phyloP scores from a whole-genome alignment of 805 yeast species.

The Pichia scutulata region DNA sequence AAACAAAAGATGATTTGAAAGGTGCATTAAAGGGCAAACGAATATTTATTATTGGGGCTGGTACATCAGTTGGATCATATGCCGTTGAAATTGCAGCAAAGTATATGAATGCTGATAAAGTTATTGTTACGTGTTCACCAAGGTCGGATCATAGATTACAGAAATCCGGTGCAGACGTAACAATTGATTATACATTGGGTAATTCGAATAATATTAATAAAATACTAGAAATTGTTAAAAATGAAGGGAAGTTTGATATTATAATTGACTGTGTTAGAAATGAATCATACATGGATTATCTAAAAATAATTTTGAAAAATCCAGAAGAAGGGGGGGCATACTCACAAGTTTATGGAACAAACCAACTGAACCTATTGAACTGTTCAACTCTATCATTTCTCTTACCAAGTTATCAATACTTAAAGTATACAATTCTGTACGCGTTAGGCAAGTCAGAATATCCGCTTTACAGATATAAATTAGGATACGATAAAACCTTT shows the following conservation, averaged over 20 bases:
- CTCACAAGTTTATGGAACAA: constrained; percentile 51
- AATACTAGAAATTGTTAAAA: constrained; percentile 23
- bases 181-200: constrained; percentile 47
- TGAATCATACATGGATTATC: constrained; percentile 27
- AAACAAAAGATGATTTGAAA: background rate
- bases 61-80: constrained; percentile 57
- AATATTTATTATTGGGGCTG: constrained; percentile 64
- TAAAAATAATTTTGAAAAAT: constrained; percentile 38
- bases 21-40: constrained; percentile 26
- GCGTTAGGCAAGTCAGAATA: background rate
- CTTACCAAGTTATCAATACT: background rate
- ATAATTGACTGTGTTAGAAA: constrained; percentile 65
- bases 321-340: constrained; percentile 41
- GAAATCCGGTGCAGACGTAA: constrained; percentile 46
- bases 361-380: constrained; percentile 28
- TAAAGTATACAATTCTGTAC: background rate
- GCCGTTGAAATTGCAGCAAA: constrained; percentile 49
- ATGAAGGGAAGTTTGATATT: constrained; percentile 45
- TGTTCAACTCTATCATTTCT: background rate
- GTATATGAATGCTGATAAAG: constrained; percentile 35
- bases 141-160: constrained; percentile 19
- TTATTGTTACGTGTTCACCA: constrained; percentile 45
- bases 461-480: background rate
- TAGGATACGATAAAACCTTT: constrained; percentile 3
- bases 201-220: constrained; percentile 30